Percentiles rank a stretch among this genome's conserved stretches.
Evolutionary conservation across 768 basidiomycete species (phyloP).

Genomic region (Pulveroboletus sp.): DNA sequence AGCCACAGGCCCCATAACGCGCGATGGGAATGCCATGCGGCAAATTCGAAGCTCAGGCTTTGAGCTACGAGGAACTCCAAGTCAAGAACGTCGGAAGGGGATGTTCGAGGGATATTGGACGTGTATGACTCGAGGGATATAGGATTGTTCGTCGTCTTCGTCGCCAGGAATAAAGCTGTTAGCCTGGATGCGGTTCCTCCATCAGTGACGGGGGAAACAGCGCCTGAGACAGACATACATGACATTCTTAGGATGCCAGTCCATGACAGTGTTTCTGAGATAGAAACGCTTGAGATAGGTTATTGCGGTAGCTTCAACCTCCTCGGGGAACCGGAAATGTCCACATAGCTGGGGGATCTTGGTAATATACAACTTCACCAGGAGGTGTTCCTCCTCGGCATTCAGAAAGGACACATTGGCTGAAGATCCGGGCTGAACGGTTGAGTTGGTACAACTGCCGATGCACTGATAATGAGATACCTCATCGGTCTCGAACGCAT

Average conservation of each 20-base stretch:
- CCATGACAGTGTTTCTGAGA: conserved; percentile 97
- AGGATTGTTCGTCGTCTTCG: conserved; percentile 95
- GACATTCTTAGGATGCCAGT: conserved; percentile 98
- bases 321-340: conserved; percentile 83
- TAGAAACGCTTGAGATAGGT: conserved; percentile 96
- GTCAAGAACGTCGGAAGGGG: conserved; percentile 80
- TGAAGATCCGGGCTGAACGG: conserved; percentile 68
- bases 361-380: conserved; percentile 85
- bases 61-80: conserved; percentile 96
- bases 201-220: background rate
- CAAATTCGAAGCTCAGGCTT: conserved; percentile 90
- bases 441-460: background rate
- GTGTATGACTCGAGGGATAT: conserved; percentile 86
- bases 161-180: conserved; percentile 90
- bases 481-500: conserved; percentile 75
- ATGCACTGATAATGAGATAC: conserved; percentile 38
- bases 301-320: conserved; percentile 89
- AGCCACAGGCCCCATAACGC: conserved; percentile 87
- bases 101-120: conserved; percentile 75
- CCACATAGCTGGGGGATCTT: conserved; percentile 85
- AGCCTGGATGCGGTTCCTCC: conserved; percentile 52
- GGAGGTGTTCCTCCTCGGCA: conserved; percentile 82
- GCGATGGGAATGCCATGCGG: conserved; percentile 86
- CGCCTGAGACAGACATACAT: conserved; percentile 58
- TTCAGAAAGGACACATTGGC: conserved; percentile 58